Conservation (phyloP, 805 yeast genomes). For the Candida easanensis region DNA sequence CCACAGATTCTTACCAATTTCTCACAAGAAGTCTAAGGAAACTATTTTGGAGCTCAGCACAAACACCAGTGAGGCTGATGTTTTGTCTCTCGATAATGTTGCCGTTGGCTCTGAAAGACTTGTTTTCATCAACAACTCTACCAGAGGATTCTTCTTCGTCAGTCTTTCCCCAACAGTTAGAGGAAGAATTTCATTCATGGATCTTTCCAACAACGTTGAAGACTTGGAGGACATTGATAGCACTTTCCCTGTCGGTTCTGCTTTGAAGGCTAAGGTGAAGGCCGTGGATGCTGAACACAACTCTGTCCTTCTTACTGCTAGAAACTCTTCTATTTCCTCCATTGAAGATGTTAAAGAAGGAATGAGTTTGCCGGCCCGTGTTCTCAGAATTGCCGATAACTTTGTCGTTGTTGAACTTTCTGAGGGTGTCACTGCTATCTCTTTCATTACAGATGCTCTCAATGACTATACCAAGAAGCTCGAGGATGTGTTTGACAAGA, state of each 20-base stretch:
- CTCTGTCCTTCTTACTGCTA: constrained; percentile 47
- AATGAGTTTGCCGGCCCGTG: constrained; percentile 55
- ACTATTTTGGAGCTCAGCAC: constrained; percentile 64
- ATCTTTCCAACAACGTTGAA: constrained; percentile 54
- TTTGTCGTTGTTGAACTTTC: constrained; percentile 70
- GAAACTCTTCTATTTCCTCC: constrained; percentile 40
- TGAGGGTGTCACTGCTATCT: constrained; percentile 55
- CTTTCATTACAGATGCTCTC: constrained; percentile 75
- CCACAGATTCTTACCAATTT: constrained; percentile 63
- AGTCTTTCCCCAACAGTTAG: constrained; percentile 64
- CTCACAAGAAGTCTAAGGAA: constrained; percentile 54
- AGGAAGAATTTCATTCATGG: constrained; percentile 65
- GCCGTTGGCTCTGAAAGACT: constrained; percentile 47
- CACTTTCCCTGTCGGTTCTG: constrained; percentile 71
- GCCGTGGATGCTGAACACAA: constrained; percentile 53
- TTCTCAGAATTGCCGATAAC: constrained; percentile 55
- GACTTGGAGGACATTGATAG: constrained; percentile 47
- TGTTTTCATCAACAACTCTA: constrained; percentile 65
- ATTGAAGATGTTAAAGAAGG: constrained; percentile 54
- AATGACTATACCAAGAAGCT: constrained; percentile 59
- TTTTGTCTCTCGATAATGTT: constrained; percentile 40
- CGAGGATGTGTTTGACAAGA: constrained; percentile 45
- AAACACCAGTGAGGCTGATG: constrained; percentile 33
- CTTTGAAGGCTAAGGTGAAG: constrained; percentile 55
- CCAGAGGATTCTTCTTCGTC: constrained; percentile 62